These are phyloP conservation scores for Pinus tabuliformis DNA, from an alignment of 75 land plant species.

Conservation along the genomic window DNA sequence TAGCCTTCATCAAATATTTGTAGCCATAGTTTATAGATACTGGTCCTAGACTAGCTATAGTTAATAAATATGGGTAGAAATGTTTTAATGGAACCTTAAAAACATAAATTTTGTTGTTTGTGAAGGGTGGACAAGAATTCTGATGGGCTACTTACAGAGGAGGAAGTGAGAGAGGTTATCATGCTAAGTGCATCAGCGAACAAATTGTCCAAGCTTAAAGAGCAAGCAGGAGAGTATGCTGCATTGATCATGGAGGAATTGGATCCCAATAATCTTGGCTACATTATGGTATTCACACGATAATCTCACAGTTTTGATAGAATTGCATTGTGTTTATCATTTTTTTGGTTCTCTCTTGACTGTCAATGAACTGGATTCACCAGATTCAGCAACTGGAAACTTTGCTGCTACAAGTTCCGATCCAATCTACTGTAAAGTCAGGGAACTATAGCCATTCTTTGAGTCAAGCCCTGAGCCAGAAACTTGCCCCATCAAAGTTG, in stretches of 20 bases:
- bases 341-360: background rate
- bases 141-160: slow-evolving; percentile 62
- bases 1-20: background rate
- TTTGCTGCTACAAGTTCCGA: slow-evolving; percentile 62
- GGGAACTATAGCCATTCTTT: slow-evolving; percentile 35
- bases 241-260: slow-evolving; percentile 58
- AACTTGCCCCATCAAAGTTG: slow-evolving; percentile 23
- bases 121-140: slow-evolving; percentile 63
- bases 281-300: slow-evolving; percentile 44
- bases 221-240: slow-evolving; percentile 67
- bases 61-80: background rate
- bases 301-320: background rate
- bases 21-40: background rate
- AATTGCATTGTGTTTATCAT: background rate
- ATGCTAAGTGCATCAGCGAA: slow-evolving; percentile 60
- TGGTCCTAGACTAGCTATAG: no score
- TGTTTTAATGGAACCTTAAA: background rate
- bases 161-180: slow-evolving; percentile 75
- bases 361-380: slow-evolving; percentile 1
- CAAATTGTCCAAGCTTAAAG: slow-evolving; percentile 61
- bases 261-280: slow-evolving; percentile 37
- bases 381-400: slow-evolving; percentile 40
- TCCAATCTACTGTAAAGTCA: slow-evolving; percentile 15
- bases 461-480: slow-evolving; percentile 62
- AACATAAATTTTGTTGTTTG: background rate